These are phyloP conservation scores for Austroboletus festivus DNA, from an alignment of 768 basidiomycete genomes.

Conservation along the genomic window DNA sequence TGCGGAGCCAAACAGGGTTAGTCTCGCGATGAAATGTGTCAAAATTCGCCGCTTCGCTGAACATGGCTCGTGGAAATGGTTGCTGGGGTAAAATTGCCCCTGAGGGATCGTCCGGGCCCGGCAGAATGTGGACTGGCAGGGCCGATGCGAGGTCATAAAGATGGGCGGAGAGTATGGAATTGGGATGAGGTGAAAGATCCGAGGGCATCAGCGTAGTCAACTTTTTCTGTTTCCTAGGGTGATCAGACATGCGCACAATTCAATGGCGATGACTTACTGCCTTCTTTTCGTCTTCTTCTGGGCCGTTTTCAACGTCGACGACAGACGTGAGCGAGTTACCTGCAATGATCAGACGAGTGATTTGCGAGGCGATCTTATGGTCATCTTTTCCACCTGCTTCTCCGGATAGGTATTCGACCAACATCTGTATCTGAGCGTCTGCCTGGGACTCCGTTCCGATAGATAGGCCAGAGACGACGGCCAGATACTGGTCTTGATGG, in stretches of 20 bases:
- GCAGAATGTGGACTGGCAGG: slow-evolving; percentile 84
- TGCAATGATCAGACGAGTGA: slow-evolving; percentile 84
- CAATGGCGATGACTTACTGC: slow-evolving; percentile 40
- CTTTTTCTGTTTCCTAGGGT: slow-evolving; percentile 47
- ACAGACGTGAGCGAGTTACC: slow-evolving; percentile 80
- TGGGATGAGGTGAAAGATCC: slow-evolving; percentile 74
- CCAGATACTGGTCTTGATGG: slow-evolving; percentile 71
- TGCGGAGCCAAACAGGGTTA: slow-evolving; percentile 83
- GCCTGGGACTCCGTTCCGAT: slow-evolving; percentile 61
- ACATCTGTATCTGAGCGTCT: slow-evolving; percentile 76
- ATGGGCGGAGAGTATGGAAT: slow-evolving; percentile 60
- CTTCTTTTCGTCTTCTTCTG: slow-evolving; percentile 49
- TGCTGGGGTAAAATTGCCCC: slow-evolving; percentile 92
- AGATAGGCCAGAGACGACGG: slow-evolving; percentile 80
- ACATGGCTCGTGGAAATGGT: slow-evolving; percentile 87
- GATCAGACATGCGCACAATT: slow-evolving; percentile 8
- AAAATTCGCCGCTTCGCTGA: slow-evolving; percentile 57
- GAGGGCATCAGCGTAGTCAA: slow-evolving; percentile 52
- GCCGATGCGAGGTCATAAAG: slow-evolving; percentile 72
- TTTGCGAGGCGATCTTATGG: slow-evolving; percentile 59
- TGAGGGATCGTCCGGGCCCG: slow-evolving; percentile 85
- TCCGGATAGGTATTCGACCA: slow-evolving; percentile 87
- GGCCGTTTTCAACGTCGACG: slow-evolving; percentile 30
- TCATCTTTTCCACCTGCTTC: slow-evolving; percentile 74
- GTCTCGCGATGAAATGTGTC: slow-evolving; percentile 75